Evolutionary conservation across 1,284 basidiomycete genomes (phyloP).

Genomic region (Golubevia sp.): DNA sequence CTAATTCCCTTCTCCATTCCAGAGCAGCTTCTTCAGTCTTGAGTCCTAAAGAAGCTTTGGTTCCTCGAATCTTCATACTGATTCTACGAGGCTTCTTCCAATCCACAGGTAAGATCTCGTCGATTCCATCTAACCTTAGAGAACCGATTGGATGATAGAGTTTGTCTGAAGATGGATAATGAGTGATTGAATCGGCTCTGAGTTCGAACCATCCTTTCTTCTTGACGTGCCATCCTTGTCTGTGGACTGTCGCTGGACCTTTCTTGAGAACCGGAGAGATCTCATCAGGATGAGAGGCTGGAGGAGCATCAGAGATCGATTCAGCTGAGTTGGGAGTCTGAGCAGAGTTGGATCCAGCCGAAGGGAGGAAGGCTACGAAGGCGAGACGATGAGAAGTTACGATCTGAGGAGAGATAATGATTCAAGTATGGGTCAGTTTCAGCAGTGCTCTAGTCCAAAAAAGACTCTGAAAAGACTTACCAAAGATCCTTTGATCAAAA

Average conservation of each 20-base stretch:
- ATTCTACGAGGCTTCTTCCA: constrained; percentile 29
- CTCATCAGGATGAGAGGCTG: constrained; percentile 5
- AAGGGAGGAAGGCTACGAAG: constrained; percentile 37
- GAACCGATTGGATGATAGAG: constrained; percentile 42
- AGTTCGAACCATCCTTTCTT: constrained; percentile 43
- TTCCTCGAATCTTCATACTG: constrained; percentile 17
- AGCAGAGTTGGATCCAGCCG: not conserved
- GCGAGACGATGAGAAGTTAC: constrained; percentile 35
- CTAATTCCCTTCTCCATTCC: constrained; percentile 41
- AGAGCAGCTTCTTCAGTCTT: constrained; percentile 36
- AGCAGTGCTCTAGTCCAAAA: too few relatives aligned
- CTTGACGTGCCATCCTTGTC: constrained; percentile 30
- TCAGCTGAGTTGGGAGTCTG: not conserved
- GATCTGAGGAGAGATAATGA: constrained; percentile 1
- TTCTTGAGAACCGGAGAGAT: constrained; percentile 30
- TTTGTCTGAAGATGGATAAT: constrained; percentile 31
- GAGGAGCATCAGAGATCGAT: too few relatives aligned
- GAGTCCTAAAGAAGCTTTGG: constrained; percentile 31
- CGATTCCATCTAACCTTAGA: constrained; percentile 23
- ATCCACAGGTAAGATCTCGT: constrained; percentile 26
- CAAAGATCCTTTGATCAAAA: constrained; percentile 36
- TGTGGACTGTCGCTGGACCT: constrained; percentile 34
- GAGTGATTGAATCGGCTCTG: constrained; percentile 18
- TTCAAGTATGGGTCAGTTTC: not conserved
- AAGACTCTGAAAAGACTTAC: not conserved